phyloP scores from a whole-genome alignment of 495 filamentous ascomycete genomes.

The Polyplosphaeria fusca region DNA sequence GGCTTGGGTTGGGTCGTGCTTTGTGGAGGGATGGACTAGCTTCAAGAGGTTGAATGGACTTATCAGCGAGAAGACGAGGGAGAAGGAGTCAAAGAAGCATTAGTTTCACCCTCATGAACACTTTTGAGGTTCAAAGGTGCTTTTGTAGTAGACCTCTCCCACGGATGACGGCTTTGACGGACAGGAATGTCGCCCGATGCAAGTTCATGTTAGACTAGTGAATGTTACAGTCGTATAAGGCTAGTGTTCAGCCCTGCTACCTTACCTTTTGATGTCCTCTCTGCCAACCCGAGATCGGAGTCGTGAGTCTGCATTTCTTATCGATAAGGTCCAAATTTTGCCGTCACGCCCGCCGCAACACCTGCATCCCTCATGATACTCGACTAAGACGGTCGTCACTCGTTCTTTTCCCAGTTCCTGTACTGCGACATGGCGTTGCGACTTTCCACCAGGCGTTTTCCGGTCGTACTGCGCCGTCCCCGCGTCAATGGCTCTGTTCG shows the following conservation, averaged over 20 bases:
- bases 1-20: slow-evolving; percentile 55
- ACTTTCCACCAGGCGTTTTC: slow-evolving; percentile 25
- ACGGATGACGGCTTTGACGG: too few relatives aligned
- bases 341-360: slow-evolving; percentile 15
- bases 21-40: slow-evolving; percentile 56
- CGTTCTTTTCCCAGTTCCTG: not conserved
- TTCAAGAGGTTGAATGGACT: slow-evolving; percentile 17
- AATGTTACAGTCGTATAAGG: too few relatives aligned
- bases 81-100: slow-evolving; percentile 30
- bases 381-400: not conserved
- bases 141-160: too few relatives aligned
- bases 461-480: slow-evolving; percentile 9
- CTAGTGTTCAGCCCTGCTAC: too few relatives aligned
- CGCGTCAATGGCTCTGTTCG: slow-evolving; percentile 8
- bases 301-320: too few relatives aligned
- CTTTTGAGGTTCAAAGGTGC: too few relatives aligned
- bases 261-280: too few relatives aligned
- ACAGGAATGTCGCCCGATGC: too few relatives aligned
- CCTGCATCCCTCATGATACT: slow-evolving; percentile 1
- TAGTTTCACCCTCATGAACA: too few relatives aligned
- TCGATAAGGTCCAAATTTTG: slow-evolving; percentile 21
- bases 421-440: slow-evolving; percentile 31
- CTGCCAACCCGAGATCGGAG: too few relatives aligned
- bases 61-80: slow-evolving; percentile 15
- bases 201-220: too few relatives aligned